phyloP scores from a whole-genome alignment of 176 grass and related monocot species.

The Musa itinerans region DNA sequence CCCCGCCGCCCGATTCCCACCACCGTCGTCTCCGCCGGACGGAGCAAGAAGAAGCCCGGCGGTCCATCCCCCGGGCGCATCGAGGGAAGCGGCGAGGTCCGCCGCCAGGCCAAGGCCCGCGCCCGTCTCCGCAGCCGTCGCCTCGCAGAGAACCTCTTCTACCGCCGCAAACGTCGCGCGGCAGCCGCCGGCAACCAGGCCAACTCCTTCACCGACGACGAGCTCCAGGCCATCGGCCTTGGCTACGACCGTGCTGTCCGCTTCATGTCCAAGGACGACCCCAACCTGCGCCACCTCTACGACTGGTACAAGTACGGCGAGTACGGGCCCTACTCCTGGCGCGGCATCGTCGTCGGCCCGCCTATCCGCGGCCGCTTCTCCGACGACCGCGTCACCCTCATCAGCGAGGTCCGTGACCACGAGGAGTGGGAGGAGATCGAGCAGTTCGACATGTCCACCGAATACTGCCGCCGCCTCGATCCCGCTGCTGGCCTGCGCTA shows the following conservation, averaged over 20 bases:
- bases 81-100: conserved; percentile 62
- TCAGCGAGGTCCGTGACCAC: conserved; percentile 50
- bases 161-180: conserved; percentile 46
- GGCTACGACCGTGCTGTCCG: conserved; percentile 86
- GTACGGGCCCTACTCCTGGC: conserved; percentile 82
- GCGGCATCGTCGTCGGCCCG: conserved; percentile 81
- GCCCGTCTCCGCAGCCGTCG: conserved; percentile 60
- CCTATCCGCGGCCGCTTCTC: conserved; percentile 90
- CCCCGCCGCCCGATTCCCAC: conserved; percentile 18
- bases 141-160: conserved; percentile 74
- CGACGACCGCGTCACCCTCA: conserved; percentile 77
- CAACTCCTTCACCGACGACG: conserved; percentile 69
- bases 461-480: conserved; percentile 54
- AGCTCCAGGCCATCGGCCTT: conserved; percentile 77
- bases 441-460: conserved; percentile 73
- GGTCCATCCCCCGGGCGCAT: conserved; percentile 36
- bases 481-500: conserved; percentile 36
- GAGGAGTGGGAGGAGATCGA: conserved; percentile 77
- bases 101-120: conserved; percentile 59
- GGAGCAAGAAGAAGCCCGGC: conserved; percentile 67
- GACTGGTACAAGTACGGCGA: conserved; percentile 95
- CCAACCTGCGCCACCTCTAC: conserved; percentile 63
- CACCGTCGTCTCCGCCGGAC: conserved; percentile 47
- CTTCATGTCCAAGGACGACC: conserved; percentile 86
- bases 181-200: conserved; percentile 29